Base-by-base conservation (phyloP, 23 red algal species). In the Gracilaria gracilis region DNA sequence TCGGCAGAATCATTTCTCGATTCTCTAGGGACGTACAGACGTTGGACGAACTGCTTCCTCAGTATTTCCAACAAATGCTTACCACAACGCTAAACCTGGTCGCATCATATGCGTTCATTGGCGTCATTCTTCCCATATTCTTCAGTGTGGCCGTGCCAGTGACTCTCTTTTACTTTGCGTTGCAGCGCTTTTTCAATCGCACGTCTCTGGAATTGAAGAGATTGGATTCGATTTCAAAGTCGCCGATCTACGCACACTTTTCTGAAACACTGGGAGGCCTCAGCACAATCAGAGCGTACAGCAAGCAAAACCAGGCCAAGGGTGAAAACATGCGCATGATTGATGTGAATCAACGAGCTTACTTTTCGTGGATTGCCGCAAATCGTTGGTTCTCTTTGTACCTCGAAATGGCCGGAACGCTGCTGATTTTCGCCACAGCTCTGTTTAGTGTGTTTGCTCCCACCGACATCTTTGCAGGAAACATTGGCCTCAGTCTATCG, bases 201-300 rank as follows among this genome's bases (percentile, higher is more conserved):
- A 91, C 96, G 9, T 88, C 85, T 5, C 35, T 98, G 15, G 91
- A 98, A 67, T 64, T 98, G 33, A 95, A 95, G 67, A 90, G 97
- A 44, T 58, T 99, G 46, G 97, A 99, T 67, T 81, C 93, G 21
- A 96, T 99, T 66, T 95, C 88, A 36, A 94, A 95, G 85, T 93
- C 88, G 21, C 97, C 97, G 19, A 96, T 99, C 40, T 96, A 96
- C 71, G 93, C 91, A 16, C 94, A 96, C 86, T 99, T 99, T 74
- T 91, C 89, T 83, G 97, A 99, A 74, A 96, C 97, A 16, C 88
- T 99, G 32, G 94, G 94, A 48, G 97, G 97, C 16, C 84, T 96
- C 25, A 93, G 85, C 53, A 99, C 97, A 20, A 86, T 99, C 15
- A 88, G 97, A 39, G 97, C 97, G 14, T 99, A 95, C 51, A 84